Base-by-base conservation (phyloP, 1,139 yeast genomes). In the Suhomyces kunorum region DNA sequence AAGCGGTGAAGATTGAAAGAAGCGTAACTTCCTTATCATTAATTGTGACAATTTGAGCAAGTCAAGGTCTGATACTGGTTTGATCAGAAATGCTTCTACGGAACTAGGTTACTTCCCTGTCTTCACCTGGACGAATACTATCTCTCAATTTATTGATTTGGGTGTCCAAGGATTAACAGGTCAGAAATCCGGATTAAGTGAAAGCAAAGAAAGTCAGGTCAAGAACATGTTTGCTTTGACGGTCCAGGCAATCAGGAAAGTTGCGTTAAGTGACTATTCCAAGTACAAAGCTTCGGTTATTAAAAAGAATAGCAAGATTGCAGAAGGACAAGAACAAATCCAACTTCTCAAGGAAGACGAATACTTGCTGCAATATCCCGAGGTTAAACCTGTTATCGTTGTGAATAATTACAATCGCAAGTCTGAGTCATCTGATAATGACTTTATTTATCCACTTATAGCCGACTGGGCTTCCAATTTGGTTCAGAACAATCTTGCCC, bases 71-170 rank as follows among this genome's bases (percentile, higher is more conserved):
- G 97, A 89, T 45, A 71, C 83, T 2, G 74, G 75, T 20, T 80
- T 88, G 48, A 67, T 92, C 38, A 76, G 77, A 43, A 74, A 75
- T 34, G 77, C 89, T 9, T 89, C 98, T 0, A 67, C 66, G 27
- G 90, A 87, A 57, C 58, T 89, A 26, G 98, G 98, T 0, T 92
- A 92, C 61, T 87, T 79, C 68, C 98, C 98, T 0, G 83, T 88
- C 3, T 92, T 92, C 60, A 87, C 96, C 8, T 92, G 98, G 96
- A 68, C 90, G 47, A 88, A 87, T 57, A 78, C 87, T 5, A 67
- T 90, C 17, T 80, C 96, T 0, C 80, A 81, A 46, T 83, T 89
- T 46, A 67, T 88, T 39, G 98, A 92, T 62, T 74, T 94, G 51
- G 89, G 83, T 40, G 86, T 87, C 12, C 96, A 88, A 58, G 92